Evolutionary conservation across 106 monocot species (phyloP), one percentile per base, ranked within the genome.

Genomic region (Dendrobium catenatum): DNA sequence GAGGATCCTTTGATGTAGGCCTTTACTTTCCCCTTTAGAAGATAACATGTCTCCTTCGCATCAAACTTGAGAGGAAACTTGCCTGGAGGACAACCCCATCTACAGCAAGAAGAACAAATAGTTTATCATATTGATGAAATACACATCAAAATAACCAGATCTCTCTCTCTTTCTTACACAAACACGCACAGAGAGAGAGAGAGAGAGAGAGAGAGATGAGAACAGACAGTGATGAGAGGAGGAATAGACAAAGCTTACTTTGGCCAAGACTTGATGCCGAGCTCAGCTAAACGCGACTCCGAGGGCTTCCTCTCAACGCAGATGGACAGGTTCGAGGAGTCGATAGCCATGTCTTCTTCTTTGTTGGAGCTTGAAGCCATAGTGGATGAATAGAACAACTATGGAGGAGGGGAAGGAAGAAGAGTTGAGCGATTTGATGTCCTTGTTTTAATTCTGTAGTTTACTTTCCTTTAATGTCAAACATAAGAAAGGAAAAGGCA

Each of bases 181-280:
- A 2, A 37, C 37, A 37, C 37, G 3, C 37, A 37, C 37, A 2
- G 29, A 19, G 4, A 27, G 4, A 66, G 24, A 67, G 66, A 67
- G n/a, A 66, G 6, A 3, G 24, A 66, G 3, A 66, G 66, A 76
- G 31, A 40, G 2, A 77, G 2, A 37, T 9, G 79, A 20, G 67
- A 19, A 17, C 17, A 58, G 68, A 22, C 33, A 77, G 41, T 72
- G 46, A 76, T 27, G 66, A 76, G 42, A 42, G 20, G 59, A 77
- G 37, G 33, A 78, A 77, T 54, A 51, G 41, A 49, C 68, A 4
- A 9, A 6, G 17, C 82, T 86, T 84, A 93, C 93, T 93, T 93
- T 3, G 90, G 93, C 93, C 93, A 93, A 4, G 93, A 93, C 82
- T 87, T 93, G 83, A 90, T 82, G 75, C 88, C 93, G 20, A 93